These are phyloP conservation scores for Glomus cerebriforme DNA, from an alignment of 192 early-diverging fungal species.

Conservation along the genomic window DNA sequence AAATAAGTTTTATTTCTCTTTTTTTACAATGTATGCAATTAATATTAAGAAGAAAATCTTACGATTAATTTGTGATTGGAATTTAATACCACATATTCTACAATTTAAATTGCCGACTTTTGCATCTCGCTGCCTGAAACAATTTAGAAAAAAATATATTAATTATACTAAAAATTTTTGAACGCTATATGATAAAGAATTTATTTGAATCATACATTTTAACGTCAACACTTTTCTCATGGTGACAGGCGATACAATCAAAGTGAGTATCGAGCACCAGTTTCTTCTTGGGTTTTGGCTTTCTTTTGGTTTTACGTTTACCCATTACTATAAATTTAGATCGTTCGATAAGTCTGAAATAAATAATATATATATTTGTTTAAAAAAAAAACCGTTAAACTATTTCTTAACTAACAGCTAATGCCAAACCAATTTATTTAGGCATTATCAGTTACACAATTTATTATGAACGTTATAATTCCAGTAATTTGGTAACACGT, in stretches of 20 bases:
- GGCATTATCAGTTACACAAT: too few species aligned
- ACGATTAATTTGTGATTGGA: slow-evolving; percentile 69
- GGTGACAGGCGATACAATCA: slow-evolving; percentile 81
- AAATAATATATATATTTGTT: too few species aligned
- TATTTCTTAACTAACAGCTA: too few species aligned
- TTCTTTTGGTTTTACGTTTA: slow-evolving; percentile 76
- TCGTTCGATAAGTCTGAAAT: neutral
- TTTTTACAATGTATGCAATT: neutral
- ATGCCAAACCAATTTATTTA: too few species aligned
- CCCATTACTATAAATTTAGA: slow-evolving; percentile 2
- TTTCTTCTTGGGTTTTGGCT: slow-evolving; percentile 60
- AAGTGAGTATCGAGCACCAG: slow-evolving; percentile 69
- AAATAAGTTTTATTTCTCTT: too few species aligned
- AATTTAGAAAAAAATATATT: neutral
- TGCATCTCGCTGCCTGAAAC: slow-evolving; percentile 53
- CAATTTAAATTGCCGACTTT: slow-evolving; percentile 75
- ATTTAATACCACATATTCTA: slow-evolving; percentile 69
- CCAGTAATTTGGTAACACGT: too few species aligned
- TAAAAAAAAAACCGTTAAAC: too few species aligned
- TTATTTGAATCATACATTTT: slow-evolving; percentile 60
- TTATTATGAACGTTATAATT: too few species aligned
- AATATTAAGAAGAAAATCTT: slow-evolving; percentile 16
- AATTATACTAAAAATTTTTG: neutral
- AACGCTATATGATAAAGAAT: neutral
- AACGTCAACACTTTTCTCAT: slow-evolving; percentile 71